Percentiles rank a stretch among this genome's conserved stretches.
These are phyloP conservation scores for Pythium biforme DNA, from an alignment of 352 stramenopile genomes.

Conservation along the genomic window DNA sequence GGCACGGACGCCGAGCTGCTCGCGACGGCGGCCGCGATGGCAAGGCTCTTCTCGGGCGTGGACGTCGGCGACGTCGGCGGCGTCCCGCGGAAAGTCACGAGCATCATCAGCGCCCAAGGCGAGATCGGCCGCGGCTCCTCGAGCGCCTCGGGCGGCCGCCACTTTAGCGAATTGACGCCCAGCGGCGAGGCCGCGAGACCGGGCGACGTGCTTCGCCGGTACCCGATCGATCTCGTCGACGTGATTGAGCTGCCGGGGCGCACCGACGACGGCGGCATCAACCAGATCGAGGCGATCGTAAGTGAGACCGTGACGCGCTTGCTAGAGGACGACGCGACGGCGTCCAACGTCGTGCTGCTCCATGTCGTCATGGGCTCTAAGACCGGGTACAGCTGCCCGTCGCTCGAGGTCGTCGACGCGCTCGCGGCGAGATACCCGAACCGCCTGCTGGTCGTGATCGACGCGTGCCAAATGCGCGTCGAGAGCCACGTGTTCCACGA, in stretches of 20 bases:
- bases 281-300: conserved; percentile 46
- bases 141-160: conserved; percentile 64
- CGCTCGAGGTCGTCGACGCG: conserved; percentile 53
- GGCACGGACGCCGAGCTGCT: conserved; percentile 87
- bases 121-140: conserved; percentile 84
- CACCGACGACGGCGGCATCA: conserved; percentile 52
- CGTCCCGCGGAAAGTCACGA: conserved; percentile 57
- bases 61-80: conserved; percentile 33
- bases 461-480: conserved; percentile 87
- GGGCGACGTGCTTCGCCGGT: conserved; percentile 51
- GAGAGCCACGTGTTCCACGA: conserved; percentile 57
- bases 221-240: conserved; percentile 59
- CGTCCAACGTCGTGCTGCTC: conserved; percentile 71
- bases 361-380: conserved; percentile 87
- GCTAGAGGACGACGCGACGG: conserved; percentile 38
- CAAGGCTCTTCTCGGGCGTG: conserved; percentile 55
- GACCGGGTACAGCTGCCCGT: conserved; percentile 80
- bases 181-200: conserved; percentile 49
- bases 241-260: conserved; percentile 61
- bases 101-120: conserved; percentile 77
- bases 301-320: conserved; percentile 42
- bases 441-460: conserved; percentile 77
- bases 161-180: conserved; percentile 83
- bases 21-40: conserved; percentile 65
- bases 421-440: conserved; percentile 61